Evolutionary conservation across 257 asterid species (phyloP).

Genomic region (Salvia rosmarinus): DNA sequence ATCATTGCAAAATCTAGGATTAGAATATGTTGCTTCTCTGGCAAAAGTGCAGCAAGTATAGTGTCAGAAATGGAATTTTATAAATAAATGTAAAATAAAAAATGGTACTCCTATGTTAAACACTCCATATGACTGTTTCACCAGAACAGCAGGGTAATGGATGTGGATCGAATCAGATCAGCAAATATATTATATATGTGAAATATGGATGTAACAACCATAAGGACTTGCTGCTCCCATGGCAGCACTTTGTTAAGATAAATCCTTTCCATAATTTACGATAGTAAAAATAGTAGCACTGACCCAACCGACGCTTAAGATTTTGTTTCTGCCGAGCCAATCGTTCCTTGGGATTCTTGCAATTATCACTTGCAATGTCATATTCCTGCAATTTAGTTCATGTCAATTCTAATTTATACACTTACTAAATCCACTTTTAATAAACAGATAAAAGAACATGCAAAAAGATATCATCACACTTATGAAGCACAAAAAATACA

Average conservation of each 20-base stretch:
- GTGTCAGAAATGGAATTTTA: slow-evolving; percentile 4
- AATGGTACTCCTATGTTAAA: neutral
- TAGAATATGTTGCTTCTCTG: neutral
- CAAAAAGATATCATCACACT: neutral
- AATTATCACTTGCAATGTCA: slow-evolving; percentile 76
- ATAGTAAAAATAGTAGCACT: slow-evolving; percentile 41
- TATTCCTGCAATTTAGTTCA: slow-evolving; percentile 68
- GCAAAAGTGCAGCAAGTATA: slow-evolving; percentile 16
- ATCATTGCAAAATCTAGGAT: neutral
- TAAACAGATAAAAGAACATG: neutral
- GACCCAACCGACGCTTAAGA: slow-evolving; percentile 90
- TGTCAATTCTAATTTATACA: slow-evolving; percentile 11
- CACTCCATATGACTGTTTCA: slow-evolving; percentile 7
- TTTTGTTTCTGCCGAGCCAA: slow-evolving; percentile 92
- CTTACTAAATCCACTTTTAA: slow-evolving; percentile 23
- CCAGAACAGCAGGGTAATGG: slow-evolving; percentile 10
- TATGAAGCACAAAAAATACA: slow-evolving; percentile 9
- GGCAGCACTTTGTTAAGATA: neutral
- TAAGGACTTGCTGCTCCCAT: slow-evolving; percentile 13
- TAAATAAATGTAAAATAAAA: neutral
- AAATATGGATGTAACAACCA: slow-evolving; percentile 23
- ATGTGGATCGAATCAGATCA: neutral
- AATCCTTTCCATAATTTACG: slow-evolving; percentile 11
- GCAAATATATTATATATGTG: slow-evolving; percentile 9
- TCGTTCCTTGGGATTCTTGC: slow-evolving; percentile 87